Evolutionary conservation across 306 rosid species (phyloP).

Genomic region (Acacia crassicarpa): DNA sequence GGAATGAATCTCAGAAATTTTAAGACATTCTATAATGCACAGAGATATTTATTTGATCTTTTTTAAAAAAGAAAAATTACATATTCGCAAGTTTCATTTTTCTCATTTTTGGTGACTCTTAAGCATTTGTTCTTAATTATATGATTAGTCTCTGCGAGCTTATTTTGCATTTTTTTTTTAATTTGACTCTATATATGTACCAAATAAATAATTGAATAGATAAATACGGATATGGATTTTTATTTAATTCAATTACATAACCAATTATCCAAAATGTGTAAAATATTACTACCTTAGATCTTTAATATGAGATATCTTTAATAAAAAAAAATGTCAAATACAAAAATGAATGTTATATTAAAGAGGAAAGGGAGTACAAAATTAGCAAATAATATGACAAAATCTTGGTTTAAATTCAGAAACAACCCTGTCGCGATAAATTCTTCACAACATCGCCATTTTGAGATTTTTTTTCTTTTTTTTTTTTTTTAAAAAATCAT

Average conservation of each 20-base stretch:
- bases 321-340: too few relatives aligned
- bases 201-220: background rate
- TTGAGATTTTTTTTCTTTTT: too few relatives aligned
- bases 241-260: background rate
- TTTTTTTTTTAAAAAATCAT: too few relatives aligned
- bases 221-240: background rate
- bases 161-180: background rate
- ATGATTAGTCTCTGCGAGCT: background rate
- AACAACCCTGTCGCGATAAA: background rate
- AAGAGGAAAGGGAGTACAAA: too few relatives aligned
- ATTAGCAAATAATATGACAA: background rate
- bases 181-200: background rate
- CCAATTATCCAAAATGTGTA: too few relatives aligned
- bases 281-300: too few relatives aligned
- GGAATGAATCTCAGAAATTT: background rate
- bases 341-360: too few relatives aligned
- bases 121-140: background rate
- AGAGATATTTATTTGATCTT: too few relatives aligned
- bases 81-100: background rate
- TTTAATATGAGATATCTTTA: too few relatives aligned
- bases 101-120: background rate
- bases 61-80: background rate
- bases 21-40: too few relatives aligned
- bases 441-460: background rate
- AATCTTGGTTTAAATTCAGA: background rate